These are phyloP conservation scores for Pichia manshurica DNA, from an alignment of 805 yeast genomes.

Conservation along the genomic window DNA sequence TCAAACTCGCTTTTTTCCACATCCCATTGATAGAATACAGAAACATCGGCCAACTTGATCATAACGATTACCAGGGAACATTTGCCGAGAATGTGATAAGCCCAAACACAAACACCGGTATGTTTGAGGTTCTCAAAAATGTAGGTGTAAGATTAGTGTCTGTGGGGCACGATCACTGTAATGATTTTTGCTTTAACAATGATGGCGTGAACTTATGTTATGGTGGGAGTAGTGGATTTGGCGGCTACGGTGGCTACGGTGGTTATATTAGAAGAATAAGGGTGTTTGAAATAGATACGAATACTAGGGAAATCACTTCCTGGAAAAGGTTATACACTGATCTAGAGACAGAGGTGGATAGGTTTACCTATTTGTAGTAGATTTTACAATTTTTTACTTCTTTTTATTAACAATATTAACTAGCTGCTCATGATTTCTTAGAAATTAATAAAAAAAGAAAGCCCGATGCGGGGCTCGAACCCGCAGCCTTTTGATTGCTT, in stretches of 20 bases:
- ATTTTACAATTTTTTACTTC: too few relatives aligned
- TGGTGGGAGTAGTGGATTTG: conserved; percentile 93
- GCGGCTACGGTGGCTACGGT: conserved; percentile 93
- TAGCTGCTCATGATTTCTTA: too few relatives aligned
- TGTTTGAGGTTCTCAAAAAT: conserved; percentile 50
- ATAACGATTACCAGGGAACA: conserved; percentile 46
- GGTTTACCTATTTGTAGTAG: background rate
- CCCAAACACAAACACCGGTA: conserved; percentile 65
- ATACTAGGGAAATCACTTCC: conserved; percentile 40
- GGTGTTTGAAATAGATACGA: conserved; percentile 57
- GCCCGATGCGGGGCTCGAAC: conserved; percentile 16
- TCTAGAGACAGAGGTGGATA: conserved; percentile 30
- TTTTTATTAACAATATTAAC: too few relatives aligned
- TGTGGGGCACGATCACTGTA: conserved; percentile 95
- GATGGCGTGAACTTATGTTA: conserved; percentile 78
- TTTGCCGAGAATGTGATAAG: conserved; percentile 73
- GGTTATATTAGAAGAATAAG: conserved; percentile 80
- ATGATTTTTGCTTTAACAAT: conserved; percentile 68
- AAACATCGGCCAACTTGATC: background rate
- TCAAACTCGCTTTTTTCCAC: conserved; percentile 81
- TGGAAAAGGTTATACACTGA: conserved; percentile 71
- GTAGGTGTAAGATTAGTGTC: conserved; percentile 68
- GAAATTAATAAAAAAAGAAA: too few relatives aligned
- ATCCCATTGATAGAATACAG: conserved; percentile 84
- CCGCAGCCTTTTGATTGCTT: conserved; percentile 15